phyloP scores from a whole-genome alignment of 345 rosid genomes.

The Brassica nigra region DNA sequence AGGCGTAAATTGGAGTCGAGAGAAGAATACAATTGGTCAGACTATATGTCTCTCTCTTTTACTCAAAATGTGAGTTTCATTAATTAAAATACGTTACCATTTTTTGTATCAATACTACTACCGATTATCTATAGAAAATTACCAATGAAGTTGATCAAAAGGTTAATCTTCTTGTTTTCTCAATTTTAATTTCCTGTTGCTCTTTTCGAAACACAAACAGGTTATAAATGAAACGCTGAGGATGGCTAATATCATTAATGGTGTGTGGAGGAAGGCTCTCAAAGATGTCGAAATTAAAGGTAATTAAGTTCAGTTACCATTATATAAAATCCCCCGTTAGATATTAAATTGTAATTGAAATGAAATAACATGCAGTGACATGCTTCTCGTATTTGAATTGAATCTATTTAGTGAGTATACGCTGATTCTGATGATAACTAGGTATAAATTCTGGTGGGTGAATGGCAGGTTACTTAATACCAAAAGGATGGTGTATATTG shows the following conservation, averaged over 20 bases:
- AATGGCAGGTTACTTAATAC: constrained; percentile 77
- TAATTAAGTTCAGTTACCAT: constrained; percentile 8
- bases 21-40: constrained; percentile 72
- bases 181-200: neutral
- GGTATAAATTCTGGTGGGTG: constrained; percentile 16
- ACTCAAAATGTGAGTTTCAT: constrained; percentile 78
- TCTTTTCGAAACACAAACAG: constrained; percentile 33
- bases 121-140: neutral
- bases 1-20: constrained; percentile 51
- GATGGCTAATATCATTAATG: constrained; percentile 85
- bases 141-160: neutral
- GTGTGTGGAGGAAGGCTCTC: constrained; percentile 90
- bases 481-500: constrained; percentile 92
- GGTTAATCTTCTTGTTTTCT: neutral
- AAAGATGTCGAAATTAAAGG: constrained; percentile 90
- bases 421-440: neutral
- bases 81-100: neutral
- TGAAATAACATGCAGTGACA: neutral
- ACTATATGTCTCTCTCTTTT: constrained; percentile 80
- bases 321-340: neutral
- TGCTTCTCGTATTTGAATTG: neutral
- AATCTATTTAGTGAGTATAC: neutral
- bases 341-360: neutral
- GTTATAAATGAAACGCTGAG: constrained; percentile 93
- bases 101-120: neutral